A percentile compares a stretch with the other conserved stretches of the same genome.
These are phyloP conservation scores for Claviceps arundinis DNA, from an alignment of 2,329 filamentous ascomycete genomes.

Conservation along the genomic window DNA sequence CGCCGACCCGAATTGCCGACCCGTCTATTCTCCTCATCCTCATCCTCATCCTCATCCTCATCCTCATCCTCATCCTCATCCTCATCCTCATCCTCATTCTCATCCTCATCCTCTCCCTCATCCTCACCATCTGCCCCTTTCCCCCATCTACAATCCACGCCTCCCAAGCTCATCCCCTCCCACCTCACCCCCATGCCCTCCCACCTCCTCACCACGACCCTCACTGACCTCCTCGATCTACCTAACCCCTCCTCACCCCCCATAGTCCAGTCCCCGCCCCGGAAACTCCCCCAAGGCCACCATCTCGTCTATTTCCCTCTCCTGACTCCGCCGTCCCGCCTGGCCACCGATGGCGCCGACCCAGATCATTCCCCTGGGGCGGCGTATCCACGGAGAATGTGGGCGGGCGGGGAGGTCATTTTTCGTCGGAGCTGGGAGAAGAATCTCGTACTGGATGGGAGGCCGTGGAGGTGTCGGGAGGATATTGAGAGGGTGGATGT, in stretches of 20 bases:
- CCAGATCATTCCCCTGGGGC: slow-evolving; percentile 59
- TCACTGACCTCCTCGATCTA: slow-evolving; percentile 38
- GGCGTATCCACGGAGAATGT: slow-evolving; percentile 67
- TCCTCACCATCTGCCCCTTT: not conserved
- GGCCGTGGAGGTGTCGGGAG: slow-evolving; percentile 31
- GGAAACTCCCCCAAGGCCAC: slow-evolving; percentile 50
- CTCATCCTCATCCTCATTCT: not conserved
- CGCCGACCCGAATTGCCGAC: not conserved
- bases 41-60: not conserved
- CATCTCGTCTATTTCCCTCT: slow-evolving; percentile 84
- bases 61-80: not conserved
- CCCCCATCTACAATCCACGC: not conserved
- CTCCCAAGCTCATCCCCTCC: slow-evolving; percentile 27
- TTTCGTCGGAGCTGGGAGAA: slow-evolving; percentile 29
- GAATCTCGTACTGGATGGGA: slow-evolving; percentile 25
- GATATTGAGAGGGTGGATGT: slow-evolving; percentile 25
- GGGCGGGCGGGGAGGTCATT: slow-evolving; percentile 66
- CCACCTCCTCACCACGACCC: slow-evolving; percentile 49
- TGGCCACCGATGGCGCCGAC: slow-evolving; percentile 79
- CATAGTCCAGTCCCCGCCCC: slow-evolving; percentile 11
- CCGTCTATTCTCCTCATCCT: not conserved
- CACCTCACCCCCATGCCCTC: slow-evolving; percentile 44
- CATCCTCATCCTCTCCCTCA: not conserved
- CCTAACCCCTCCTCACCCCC: slow-evolving; percentile 6
- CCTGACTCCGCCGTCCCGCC: slow-evolving; percentile 42